Evolutionary conservation across 495 filamentous ascomycete genomes (phyloP).

Genomic region (Sphaerosporella brunnea): DNA sequence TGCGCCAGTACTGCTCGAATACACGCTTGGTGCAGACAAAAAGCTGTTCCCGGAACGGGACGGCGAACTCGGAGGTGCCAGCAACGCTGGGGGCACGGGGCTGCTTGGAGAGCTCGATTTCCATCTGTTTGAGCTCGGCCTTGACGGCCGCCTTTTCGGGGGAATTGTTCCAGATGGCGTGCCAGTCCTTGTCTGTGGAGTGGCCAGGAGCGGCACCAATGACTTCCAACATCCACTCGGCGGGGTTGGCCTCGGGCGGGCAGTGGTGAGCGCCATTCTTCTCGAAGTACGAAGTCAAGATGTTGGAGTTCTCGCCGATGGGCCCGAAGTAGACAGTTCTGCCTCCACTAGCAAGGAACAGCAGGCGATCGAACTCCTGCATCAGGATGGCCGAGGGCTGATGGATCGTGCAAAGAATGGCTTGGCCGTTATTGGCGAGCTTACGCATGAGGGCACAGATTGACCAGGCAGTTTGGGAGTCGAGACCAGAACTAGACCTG

Average conservation of each 20-base stretch:
- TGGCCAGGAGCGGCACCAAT: slow-evolving; percentile 34
- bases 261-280: slow-evolving; percentile 53
- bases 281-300: slow-evolving; percentile 66
- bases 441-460: slow-evolving; percentile 65
- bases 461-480: slow-evolving; percentile 74
- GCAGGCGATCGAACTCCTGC: slow-evolving; percentile 71
- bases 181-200: slow-evolving; percentile 60
- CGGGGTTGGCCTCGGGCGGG: slow-evolving; percentile 53
- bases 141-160: slow-evolving; percentile 50
- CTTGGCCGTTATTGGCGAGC: slow-evolving; percentile 65
- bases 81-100: no score
- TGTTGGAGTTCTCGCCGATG: slow-evolving; percentile 62
- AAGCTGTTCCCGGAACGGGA: no score
- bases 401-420: slow-evolving; percentile 84
- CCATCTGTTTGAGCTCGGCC: slow-evolving; percentile 47
- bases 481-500: slow-evolving; percentile 70
- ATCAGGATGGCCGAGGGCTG: slow-evolving; percentile 73
- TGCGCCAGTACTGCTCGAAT: no score
- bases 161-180: slow-evolving; percentile 57
- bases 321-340: slow-evolving; percentile 81
- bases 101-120: slow-evolving; percentile 37
- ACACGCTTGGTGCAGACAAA: no score
- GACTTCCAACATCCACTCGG: slow-evolving; percentile 92
- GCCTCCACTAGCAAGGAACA: slow-evolving; percentile 68
- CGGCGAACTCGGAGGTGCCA: no score